phyloP scores from a whole-genome alignment of 2,329 filamentous ascomycete genomes.

The Pseudogymnoascus sp. region DNA sequence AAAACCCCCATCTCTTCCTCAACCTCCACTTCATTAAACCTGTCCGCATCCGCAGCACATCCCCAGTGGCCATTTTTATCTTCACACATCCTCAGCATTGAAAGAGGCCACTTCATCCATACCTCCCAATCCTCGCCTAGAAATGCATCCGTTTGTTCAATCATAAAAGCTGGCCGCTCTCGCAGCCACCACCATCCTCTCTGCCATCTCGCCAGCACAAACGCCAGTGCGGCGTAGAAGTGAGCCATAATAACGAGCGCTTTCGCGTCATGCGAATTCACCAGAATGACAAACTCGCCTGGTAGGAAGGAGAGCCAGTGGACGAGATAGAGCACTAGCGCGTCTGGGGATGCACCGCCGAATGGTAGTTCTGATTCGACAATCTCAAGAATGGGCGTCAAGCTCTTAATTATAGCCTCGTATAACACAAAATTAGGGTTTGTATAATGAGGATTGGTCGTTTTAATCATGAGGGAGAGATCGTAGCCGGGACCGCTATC shows the following conservation, averaged over 20 bases:
- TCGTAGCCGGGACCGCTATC: constrained; percentile 12
- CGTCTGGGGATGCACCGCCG: constrained; percentile 9
- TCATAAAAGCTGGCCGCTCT: constrained; percentile 17
- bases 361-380: neutral
- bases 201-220: constrained; percentile 10
- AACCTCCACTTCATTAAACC: neutral
- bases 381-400: neutral
- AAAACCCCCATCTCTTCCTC: neutral
- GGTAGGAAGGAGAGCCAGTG: constrained; percentile 17
- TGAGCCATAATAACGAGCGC: constrained; percentile 16
- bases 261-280: constrained; percentile 12
- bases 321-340: constrained; percentile 15
- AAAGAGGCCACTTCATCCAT: constrained; percentile 17
- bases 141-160: constrained; percentile 14
- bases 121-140: constrained; percentile 12
- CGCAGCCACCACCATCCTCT: constrained; percentile 17
- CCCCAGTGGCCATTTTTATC: neutral
- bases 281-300: constrained; percentile 11
- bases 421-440: neutral
- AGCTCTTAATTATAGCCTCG: neutral
- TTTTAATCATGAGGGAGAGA: constrained; percentile 2
- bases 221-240: constrained; percentile 16
- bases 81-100: neutral
- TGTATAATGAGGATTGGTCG: neutral
- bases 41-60: neutral